These are phyloP conservation scores for Fusarium anthophilum DNA, from an alignment of 2,329 filamentous ascomycete species.

Conservation along the genomic window DNA sequence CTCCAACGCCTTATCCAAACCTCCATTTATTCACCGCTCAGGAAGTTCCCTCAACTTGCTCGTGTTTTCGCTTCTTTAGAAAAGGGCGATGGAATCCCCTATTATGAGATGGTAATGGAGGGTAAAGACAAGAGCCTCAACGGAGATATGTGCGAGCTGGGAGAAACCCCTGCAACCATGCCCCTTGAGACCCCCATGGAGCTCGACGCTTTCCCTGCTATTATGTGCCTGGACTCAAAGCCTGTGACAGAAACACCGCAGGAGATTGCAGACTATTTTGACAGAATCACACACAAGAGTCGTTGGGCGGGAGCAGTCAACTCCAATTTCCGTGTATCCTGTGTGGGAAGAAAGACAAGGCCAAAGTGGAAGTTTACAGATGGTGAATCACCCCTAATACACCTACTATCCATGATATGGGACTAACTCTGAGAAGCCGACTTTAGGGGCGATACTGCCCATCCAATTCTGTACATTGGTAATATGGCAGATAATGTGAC, in stretches of 20 bases:
- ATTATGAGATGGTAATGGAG: constrained; percentile 48
- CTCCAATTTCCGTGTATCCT: constrained; percentile 51
- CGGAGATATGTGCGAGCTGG: constrained; percentile 35
- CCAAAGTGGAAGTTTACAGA: constrained; percentile 52
- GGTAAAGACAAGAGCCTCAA: background rate
- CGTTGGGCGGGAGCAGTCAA: constrained; percentile 55
- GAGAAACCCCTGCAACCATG: constrained; percentile 42
- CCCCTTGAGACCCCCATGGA: constrained; percentile 40
- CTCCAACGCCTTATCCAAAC: constrained; percentile 55
- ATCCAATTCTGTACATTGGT: constrained; percentile 58
- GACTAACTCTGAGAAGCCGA: constrained; percentile 34
- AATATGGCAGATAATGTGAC: constrained; percentile 59
- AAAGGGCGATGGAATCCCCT: constrained; percentile 55
- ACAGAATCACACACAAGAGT: constrained; percentile 50
- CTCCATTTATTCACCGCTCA: constrained; percentile 57
- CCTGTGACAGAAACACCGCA: constrained; percentile 45
- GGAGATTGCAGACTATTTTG: constrained; percentile 48
- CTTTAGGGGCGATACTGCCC: constrained; percentile 49
- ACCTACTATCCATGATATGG: background rate
- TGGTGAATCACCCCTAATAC: constrained; percentile 35
- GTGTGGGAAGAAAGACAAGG: constrained; percentile 50
- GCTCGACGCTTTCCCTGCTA: constrained; percentile 55
- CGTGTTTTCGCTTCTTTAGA: constrained; percentile 55
- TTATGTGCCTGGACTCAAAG: constrained; percentile 57
- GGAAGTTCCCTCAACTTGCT: constrained; percentile 54